phyloP scores from a whole-genome alignment of 169 alveolate species.

The Plasmodium coatneyi region DNA sequence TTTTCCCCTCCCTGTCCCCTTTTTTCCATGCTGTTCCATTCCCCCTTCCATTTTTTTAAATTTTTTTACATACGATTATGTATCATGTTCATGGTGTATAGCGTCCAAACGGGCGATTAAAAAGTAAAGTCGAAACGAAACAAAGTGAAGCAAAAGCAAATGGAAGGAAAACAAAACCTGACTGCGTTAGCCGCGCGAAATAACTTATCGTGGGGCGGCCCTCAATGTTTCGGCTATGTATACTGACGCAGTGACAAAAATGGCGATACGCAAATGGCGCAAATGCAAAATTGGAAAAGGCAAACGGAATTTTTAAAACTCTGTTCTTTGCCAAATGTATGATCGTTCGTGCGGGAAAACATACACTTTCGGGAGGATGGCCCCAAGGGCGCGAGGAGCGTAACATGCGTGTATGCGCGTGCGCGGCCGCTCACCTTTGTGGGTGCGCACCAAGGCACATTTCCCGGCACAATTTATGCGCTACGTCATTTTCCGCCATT shows the following conservation, averaged over 20 bases:
- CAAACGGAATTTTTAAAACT: not conserved
- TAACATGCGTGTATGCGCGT: not conserved
- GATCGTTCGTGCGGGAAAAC: not conserved
- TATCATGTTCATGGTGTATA: not conserved
- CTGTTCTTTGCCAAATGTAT: not conserved
- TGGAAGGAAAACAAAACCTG: not conserved
- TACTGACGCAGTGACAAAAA: not conserved
- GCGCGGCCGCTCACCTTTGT: not conserved
- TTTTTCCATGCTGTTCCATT: not conserved
- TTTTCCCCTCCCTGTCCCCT: not conserved
- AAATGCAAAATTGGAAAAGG: not conserved
- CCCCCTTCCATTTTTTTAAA: not conserved
- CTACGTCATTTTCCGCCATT: slow-evolving; percentile 22
- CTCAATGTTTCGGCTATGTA: not conserved
- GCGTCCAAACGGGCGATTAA: not conserved
- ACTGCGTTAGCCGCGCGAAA: not conserved
- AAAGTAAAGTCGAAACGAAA: not conserved
- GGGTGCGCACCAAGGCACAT: not conserved
- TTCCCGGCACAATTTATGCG: slow-evolving; percentile 30
- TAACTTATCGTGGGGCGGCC: not conserved
- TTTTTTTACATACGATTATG: not conserved
- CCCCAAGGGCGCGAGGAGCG: not conserved
- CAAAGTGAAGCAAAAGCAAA: not conserved
- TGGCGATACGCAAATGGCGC: not conserved
- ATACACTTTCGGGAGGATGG: not conserved